Percentiles rank a stretch among this genome's conserved stretches.
These are phyloP conservation scores for Thielaviopsis musarum DNA, from an alignment of 2,329 filamentous ascomycete genomes.

Conservation along the genomic window DNA sequence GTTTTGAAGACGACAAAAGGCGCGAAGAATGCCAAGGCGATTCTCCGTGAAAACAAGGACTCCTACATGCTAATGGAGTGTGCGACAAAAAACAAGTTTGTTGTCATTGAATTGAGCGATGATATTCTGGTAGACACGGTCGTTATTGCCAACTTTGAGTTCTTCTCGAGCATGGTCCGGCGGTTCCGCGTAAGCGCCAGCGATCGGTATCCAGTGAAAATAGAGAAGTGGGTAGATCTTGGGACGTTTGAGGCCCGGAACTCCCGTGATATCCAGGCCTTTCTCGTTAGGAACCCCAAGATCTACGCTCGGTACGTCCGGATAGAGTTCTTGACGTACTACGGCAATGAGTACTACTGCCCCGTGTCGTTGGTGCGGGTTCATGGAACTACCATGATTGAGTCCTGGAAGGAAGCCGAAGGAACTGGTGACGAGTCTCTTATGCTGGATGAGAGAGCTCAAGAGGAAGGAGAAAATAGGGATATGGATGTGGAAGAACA, in stretches of 20 bases:
- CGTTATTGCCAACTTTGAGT: slow-evolving; percentile 96
- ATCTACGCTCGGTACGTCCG: slow-evolving; percentile 92
- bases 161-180: slow-evolving; percentile 94
- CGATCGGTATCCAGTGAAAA: slow-evolving; percentile 83
- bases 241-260: slow-evolving; percentile 86
- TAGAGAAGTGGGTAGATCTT: slow-evolving; percentile 78
- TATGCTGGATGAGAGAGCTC: neutral
- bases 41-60: slow-evolving; percentile 93
- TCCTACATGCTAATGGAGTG: slow-evolving; percentile 96
- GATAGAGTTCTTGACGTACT: slow-evolving; percentile 84
- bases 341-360: slow-evolving; percentile 93
- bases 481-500: neutral
- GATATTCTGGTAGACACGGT: slow-evolving; percentile 78
- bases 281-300: slow-evolving; percentile 80
- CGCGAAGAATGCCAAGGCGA: slow-evolving; percentile 73
- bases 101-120: slow-evolving; percentile 87
- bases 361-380: slow-evolving; percentile 80
- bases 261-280: slow-evolving; percentile 83
- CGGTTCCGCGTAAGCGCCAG: slow-evolving; percentile 84
- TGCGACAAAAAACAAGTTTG: slow-evolving; percentile 70
- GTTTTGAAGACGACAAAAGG: slow-evolving; percentile 78
- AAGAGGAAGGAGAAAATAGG: slow-evolving; percentile 29
- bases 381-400: slow-evolving; percentile 90
- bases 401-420: slow-evolving; percentile 78
- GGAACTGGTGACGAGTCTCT: slow-evolving; percentile 5